Evolutionary conservation across 73 alveolate species (phyloP).

Genomic region (Diophrys appendiculata): DNA sequence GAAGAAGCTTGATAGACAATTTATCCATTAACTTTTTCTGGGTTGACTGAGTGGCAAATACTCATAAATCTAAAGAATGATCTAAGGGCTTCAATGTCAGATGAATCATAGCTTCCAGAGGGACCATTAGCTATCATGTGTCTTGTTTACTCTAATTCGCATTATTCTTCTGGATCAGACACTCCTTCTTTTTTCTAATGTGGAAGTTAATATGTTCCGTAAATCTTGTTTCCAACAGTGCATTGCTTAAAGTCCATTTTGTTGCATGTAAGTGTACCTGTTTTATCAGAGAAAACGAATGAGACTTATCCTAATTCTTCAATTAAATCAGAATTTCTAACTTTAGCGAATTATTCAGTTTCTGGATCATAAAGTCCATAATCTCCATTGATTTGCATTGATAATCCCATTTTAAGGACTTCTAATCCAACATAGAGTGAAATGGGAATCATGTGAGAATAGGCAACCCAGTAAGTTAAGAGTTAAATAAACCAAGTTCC

Average conservation of each 20-base stretch:
- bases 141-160: not conserved
- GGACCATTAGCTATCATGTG: not conserved
- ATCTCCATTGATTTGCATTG: slow-evolving; percentile 82
- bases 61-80: slow-evolving; percentile 63
- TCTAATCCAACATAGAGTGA: slow-evolving; percentile 95
- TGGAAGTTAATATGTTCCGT: slow-evolving; percentile 59
- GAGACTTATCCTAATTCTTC: slow-evolving; percentile 99
- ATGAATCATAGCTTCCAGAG: not conserved
- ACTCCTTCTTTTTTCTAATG: slow-evolving; percentile 9
- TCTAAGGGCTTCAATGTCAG: slow-evolving; percentile 14
- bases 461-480: slow-evolving; percentile 88
- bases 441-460: slow-evolving; percentile 95
- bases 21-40: slow-evolving; percentile 61
- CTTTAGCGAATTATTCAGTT: slow-evolving; percentile 82
- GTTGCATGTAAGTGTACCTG: slow-evolving; percentile 99
- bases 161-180: not conserved
- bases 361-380: slow-evolving; percentile 70
- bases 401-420: slow-evolving; percentile 86
- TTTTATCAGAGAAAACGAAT: slow-evolving; percentile 98
- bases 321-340: slow-evolving; percentile 96
- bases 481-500: slow-evolving; percentile 45
- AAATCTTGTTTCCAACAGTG: slow-evolving; percentile 75
- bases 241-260: slow-evolving; percentile 97
- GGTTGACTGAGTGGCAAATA: slow-evolving; percentile 85
- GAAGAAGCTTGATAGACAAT: slow-evolving; percentile 79